Evolutionary conservation across 495 filamentous ascomycete genomes (phyloP).

Genomic region (Trichoderma gamsii): DNA sequence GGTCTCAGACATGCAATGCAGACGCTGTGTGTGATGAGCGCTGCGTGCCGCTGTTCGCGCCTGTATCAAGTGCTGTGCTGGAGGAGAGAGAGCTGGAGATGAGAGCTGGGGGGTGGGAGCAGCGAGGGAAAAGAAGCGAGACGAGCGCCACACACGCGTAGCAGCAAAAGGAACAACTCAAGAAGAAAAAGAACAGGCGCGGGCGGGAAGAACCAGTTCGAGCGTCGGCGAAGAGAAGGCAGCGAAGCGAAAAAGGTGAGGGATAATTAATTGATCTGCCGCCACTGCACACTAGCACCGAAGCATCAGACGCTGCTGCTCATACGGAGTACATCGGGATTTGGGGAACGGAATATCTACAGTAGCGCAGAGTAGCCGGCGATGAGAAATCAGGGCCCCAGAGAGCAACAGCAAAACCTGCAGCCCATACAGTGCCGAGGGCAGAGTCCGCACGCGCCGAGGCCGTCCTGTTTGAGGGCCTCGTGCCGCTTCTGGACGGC

Average conservation of each 20-base stretch:
- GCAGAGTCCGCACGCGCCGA: neutral
- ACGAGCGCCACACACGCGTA: neutral
- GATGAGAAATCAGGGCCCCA: neutral
- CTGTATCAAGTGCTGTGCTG: neutral
- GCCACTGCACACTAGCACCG: conserved; percentile 11
- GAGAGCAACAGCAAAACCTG: neutral
- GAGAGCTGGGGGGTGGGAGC: neutral
- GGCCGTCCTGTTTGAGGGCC: neutral
- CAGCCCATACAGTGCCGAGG: neutral
- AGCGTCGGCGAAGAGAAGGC: neutral
- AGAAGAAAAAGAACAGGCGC: neutral
- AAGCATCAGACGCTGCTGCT: neutral
- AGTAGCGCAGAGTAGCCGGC: neutral
- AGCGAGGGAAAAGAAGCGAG: neutral
- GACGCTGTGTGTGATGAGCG: neutral
- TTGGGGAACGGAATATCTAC: neutral
- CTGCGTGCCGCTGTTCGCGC: neutral
- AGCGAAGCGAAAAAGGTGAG: neutral
- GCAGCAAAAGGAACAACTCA: neutral
- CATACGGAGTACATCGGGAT: conserved; percentile 1
- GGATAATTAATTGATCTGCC: conserved; percentile 12
- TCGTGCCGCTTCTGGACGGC: conserved; percentile 2
- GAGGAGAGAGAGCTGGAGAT: neutral
- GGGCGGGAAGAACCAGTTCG: neutral
- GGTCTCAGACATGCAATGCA: conserved; percentile 1